phyloP scores from a whole-genome alignment of 257 asterid species.

The Nicotiana benthamiana region DNA sequence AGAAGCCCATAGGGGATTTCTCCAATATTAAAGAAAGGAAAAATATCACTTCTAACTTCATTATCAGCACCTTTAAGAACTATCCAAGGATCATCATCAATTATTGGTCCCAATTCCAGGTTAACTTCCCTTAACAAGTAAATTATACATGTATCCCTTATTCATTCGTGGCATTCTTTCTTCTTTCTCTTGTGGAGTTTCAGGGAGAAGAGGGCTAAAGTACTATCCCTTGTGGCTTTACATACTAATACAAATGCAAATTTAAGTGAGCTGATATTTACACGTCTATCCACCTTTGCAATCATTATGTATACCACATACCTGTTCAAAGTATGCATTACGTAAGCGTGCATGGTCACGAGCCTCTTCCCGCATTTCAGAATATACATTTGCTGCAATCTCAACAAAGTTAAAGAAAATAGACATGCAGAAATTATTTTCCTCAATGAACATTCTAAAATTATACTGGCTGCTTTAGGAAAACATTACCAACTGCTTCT shows the following conservation, averaged over 20 bases:
- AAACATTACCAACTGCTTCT: slow-evolving; percentile 70
- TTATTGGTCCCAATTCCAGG: background rate
- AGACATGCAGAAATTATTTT: slow-evolving; percentile 16
- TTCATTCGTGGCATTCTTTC: background rate
- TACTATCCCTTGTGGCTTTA: background rate
- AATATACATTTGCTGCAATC: too few species aligned
- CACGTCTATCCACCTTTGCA: too few species aligned
- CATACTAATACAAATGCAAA: background rate
- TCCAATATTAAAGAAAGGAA: background rate
- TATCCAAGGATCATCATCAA: background rate
- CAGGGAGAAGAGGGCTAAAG: background rate
- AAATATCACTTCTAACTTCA: background rate
- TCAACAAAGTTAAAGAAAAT: slow-evolving; percentile 44
- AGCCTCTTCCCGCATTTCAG: too few species aligned
- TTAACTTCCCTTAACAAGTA: background rate
- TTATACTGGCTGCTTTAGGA: slow-evolving; percentile 16
- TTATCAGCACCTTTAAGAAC: background rate
- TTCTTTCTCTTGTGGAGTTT: background rate
- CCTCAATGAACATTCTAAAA: slow-evolving; percentile 15
- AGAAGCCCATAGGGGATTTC: background rate
- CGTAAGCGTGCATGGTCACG: too few species aligned
- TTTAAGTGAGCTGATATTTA: too few species aligned
- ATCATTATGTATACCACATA: too few species aligned
- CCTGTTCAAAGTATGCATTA: too few species aligned
- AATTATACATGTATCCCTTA: background rate